Base-by-base conservation (phyloP, 202 grass and related monocot genomes). In the Schoenoplectus triqueter region DNA sequence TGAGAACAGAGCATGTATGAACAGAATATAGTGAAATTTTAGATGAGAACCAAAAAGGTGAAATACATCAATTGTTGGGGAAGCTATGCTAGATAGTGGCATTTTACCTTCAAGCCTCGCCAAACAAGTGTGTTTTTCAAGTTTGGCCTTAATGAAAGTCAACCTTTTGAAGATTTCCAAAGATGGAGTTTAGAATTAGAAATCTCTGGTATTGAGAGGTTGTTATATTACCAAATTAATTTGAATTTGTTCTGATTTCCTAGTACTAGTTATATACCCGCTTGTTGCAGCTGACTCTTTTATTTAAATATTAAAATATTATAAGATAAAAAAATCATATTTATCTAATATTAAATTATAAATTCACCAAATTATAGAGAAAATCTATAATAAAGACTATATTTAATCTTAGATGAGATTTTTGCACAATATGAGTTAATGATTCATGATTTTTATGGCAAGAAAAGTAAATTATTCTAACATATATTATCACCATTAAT, bases 1-100 rank as follows among this genome's bases (percentile, higher is more conserved):
- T 68, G 64, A 59, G 62, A 82, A 82, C 7, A 44, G 11, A 82
- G 1, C 4, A 68, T 66, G 80, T 65, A 14, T 67, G 80, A 82
- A 82, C 19, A 82, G 62, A 82, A 69, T 82, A 82, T 64, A 80
- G 22, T 80, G 78, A 46, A 80, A 46, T 64, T 63, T 42, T 80
- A 47, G 8, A 60, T 3, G 5, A 20, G 18, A 67, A 68, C 9
- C 31, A 66, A 82, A 51, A 66, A 82, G 10, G 45, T 57, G 15
- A 40, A 82, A 50, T 31, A 47, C 40, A 68, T 66, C 18, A 82
- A 52, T 9, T 31, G 62, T 6, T 45, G 7, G 20, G 8, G 45
- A 60, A 80, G 48, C 40, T 15, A 61, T 47, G 6, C 21, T 64
- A 31, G 63, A 31, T 45, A 82, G 80, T 82, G 80, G 80, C 20